Evolutionary conservation across 176 grass and related monocot species (phyloP).

Genomic region (Raddia guianensis): DNA sequence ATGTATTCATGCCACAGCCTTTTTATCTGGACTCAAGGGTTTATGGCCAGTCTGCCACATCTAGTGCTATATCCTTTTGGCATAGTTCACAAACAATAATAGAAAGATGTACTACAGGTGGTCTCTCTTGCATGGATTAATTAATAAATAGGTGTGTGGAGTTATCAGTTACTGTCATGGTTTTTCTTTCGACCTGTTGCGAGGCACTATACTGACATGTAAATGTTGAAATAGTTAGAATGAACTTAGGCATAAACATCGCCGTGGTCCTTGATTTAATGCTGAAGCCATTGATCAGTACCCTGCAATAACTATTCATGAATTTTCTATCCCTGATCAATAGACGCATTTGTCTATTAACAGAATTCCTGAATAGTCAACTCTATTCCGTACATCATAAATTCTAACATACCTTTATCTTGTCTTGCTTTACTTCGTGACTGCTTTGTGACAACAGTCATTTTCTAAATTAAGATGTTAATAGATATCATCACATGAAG

Average conservation of each 20-base stretch:
- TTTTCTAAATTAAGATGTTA: not conserved
- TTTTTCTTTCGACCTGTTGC: conserved; percentile 11
- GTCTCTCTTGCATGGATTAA: not conserved
- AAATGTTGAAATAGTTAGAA: conserved; percentile 11
- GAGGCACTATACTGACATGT: not conserved
- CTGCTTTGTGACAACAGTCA: not conserved
- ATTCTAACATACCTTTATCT: not conserved
- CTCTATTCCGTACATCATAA: not conserved
- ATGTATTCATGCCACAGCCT: not conserved
- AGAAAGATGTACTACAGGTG: conserved; percentile 8
- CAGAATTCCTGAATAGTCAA: conserved; percentile 5
- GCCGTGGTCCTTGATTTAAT: not conserved
- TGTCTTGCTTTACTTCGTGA: not conserved
- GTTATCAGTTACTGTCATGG: not conserved
- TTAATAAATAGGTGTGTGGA: conserved; percentile 29
- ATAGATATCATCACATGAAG: conserved; percentile 26
- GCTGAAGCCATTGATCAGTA: conserved; percentile 6
- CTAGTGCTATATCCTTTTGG: not conserved
- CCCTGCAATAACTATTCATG: not conserved
- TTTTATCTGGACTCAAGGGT: not conserved
- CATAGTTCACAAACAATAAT: not conserved
- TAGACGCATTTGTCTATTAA: not conserved
- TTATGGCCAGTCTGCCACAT: not conserved
- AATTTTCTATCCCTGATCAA: not conserved
- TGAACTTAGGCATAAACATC: not conserved